phyloP scores from a whole-genome alignment of 805 yeast species.

The Millerago galiae region DNA sequence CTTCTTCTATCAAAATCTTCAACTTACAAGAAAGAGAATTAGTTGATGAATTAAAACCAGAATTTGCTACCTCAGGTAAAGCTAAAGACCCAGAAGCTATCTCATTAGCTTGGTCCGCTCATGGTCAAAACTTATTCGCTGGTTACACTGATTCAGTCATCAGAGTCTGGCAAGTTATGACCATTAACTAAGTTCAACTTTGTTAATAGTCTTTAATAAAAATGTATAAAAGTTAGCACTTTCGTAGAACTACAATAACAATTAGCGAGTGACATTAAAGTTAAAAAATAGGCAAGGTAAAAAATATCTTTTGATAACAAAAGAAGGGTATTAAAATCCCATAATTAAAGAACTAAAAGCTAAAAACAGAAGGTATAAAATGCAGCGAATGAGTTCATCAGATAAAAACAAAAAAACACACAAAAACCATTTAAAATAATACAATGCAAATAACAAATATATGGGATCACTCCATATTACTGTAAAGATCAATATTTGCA shows the following conservation, averaged over 20 bases:
- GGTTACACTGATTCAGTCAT: conserved; percentile 99
- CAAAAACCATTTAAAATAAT: no score
- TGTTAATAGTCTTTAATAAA: conserved; percentile 6
- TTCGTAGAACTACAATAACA: background rate
- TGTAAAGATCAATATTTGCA: no score
- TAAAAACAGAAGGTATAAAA: no score
- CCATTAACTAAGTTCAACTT: conserved; percentile 30
- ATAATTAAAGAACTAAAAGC: no score
- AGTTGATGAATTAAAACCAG: conserved; percentile 98
- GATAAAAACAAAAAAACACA: no score
- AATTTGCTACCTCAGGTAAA: conserved; percentile 79
- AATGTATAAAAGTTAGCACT: conserved; percentile 2
- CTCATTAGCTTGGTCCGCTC: conserved; percentile 99
- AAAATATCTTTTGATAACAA: background rate
- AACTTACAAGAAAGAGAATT: conserved; percentile 91
- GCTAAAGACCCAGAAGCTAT: conserved; percentile 97
- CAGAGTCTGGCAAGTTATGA: conserved; percentile 99
- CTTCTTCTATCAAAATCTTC: conserved; percentile 96
- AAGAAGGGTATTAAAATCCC: background rate
- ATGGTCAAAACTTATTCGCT: conserved; percentile 98
- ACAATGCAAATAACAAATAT: no score
- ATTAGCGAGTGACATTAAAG: conserved; percentile 1
- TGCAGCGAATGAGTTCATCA: no score
- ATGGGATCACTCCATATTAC: no score
- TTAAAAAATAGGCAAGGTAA: background rate